These are phyloP conservation scores for Aspergillaceae sp. DNA, from an alignment of 2,329 filamentous ascomycete species.

Conservation along the genomic window DNA sequence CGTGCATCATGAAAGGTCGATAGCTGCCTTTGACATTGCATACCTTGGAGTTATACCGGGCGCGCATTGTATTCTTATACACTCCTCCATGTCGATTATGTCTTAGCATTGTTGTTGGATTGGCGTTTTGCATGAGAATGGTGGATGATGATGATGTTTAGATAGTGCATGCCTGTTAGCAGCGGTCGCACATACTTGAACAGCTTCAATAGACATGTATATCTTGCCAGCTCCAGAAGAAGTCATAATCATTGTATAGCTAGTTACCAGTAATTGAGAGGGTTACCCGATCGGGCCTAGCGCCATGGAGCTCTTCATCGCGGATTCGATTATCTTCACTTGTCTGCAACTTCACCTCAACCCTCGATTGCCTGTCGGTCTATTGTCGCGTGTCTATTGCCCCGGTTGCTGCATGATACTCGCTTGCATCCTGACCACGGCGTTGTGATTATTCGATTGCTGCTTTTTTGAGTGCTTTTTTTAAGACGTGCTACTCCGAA, in stretches of 20 bases:
- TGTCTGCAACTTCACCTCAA: not conserved
- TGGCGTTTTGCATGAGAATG: not conserved
- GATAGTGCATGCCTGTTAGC: not conserved
- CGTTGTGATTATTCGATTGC: not conserved
- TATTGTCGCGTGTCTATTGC: too few relatives aligned
- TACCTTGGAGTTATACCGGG: conserved; percentile 6
- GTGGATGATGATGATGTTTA: not conserved
- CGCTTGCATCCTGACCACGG: not conserved
- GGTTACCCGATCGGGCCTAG: not conserved
- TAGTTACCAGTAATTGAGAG: not conserved
- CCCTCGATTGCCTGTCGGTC: not conserved
- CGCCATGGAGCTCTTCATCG: not conserved
- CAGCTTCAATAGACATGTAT: too few relatives aligned
- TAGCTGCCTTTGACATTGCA: conserved; percentile 1
- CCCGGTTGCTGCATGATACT: too few relatives aligned
- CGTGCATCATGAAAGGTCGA: too few relatives aligned
- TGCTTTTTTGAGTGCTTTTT: not conserved
- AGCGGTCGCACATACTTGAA: too few relatives aligned
- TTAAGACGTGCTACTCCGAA: not conserved
- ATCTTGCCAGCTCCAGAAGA: too few relatives aligned
- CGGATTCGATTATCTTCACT: not conserved
- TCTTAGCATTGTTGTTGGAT: conserved; percentile 1
- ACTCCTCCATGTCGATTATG: conserved; percentile 3
- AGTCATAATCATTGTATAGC: not conserved
- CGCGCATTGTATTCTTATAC: conserved; percentile 4